Evolutionary conservation across 768 basidiomycete genomes (phyloP).

Genomic region (Leucocoprinus birnbaumii): DNA sequence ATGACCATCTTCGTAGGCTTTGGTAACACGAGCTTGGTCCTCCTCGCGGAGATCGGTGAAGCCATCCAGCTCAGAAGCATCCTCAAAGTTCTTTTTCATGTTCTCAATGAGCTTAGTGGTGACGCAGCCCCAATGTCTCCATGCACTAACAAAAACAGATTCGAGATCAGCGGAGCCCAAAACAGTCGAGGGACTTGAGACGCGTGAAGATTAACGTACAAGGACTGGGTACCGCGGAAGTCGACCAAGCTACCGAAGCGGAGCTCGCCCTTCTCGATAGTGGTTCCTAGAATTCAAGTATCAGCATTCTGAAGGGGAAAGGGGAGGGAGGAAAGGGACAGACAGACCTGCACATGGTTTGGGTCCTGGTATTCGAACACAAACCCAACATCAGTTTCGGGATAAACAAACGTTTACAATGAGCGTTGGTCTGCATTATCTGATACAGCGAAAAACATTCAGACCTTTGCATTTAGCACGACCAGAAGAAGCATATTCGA

Average conservation of each 20-base stretch:
- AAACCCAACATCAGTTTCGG: conserved; percentile 12
- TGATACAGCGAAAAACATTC: conserved; percentile 22
- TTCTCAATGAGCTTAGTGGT: conserved; percentile 69
- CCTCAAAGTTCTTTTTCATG: conserved; percentile 58
- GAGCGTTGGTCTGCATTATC: conserved; percentile 17
- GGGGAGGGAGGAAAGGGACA: not conserved
- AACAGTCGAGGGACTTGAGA: not conserved
- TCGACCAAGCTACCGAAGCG: conserved; percentile 77
- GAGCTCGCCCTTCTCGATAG: conserved; percentile 69
- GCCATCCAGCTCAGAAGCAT: conserved; percentile 76
- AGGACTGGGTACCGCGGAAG: conserved; percentile 62
- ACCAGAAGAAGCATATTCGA: conserved; percentile 69
- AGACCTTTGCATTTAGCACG: conserved; percentile 80
- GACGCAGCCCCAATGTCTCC: conserved; percentile 92
- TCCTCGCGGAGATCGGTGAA: conserved; percentile 69
- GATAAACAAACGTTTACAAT: conserved; percentile 21
- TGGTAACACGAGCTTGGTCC: conserved; percentile 68
- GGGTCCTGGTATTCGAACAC: conserved; percentile 45
- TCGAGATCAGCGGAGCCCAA: not conserved
- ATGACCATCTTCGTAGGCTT: conserved; percentile 74
- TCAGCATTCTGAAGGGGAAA: conserved; percentile 10
- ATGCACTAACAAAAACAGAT: conserved; percentile 41
- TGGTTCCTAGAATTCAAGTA: conserved; percentile 47
- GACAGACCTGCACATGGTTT: conserved; percentile 73
- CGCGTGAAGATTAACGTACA: conserved; percentile 43